Base-by-base conservation (phyloP, 441 rosid species). In the Gossypium aridum region DNA sequence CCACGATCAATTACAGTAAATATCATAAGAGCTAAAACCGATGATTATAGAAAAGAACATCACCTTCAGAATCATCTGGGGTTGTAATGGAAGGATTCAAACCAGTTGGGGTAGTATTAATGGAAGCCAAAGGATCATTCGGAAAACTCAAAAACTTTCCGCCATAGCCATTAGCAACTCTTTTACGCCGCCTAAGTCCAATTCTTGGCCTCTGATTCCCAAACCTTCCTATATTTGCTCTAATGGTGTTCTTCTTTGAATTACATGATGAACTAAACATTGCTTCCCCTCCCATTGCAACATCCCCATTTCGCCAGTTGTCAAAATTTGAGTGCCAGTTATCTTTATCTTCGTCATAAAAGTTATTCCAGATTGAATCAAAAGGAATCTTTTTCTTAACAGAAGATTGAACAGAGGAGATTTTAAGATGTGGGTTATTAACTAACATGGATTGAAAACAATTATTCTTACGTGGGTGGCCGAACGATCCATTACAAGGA, bases 401-500 rank as follows among this genome's bases (percentile, higher is more conserved):
- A 37, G 84, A 89, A 25, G 39, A 77, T 19, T 85, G 92, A 47
- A 92, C 81, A 76, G 77, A 65, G 17, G 83, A 81, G 73, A 89
- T 81, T 55, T 83, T 88, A 70, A 79, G 70, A 1, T 83, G 72
- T 1, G 93, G 89, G 13, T 75, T 28, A 47, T 87, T 71, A 37
- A 75, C 81, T 47, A 90, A 63, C 60, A 69, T 72, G 61, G 82
- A 79, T 83, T 86, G 92, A 53, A 88, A 87, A 78, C 97, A 92
- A n/a, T 77, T 78, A 25, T 64, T 61, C 62, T 72, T 69, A 49
- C 55, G 73, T 1, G 83, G 77, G 25, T 74, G 68, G 53, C 92
- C 85, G 64, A 88, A 89, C 13, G 82, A 20, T 4, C 96, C 93
- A 59, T 86, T 75, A 79, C 97, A 91, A 63, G 93, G 90, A 56